These are phyloP conservation scores for Pneumocystis wakefieldiae DNA, from an alignment of 1,139 yeast species.

Conservation along the genomic window DNA sequence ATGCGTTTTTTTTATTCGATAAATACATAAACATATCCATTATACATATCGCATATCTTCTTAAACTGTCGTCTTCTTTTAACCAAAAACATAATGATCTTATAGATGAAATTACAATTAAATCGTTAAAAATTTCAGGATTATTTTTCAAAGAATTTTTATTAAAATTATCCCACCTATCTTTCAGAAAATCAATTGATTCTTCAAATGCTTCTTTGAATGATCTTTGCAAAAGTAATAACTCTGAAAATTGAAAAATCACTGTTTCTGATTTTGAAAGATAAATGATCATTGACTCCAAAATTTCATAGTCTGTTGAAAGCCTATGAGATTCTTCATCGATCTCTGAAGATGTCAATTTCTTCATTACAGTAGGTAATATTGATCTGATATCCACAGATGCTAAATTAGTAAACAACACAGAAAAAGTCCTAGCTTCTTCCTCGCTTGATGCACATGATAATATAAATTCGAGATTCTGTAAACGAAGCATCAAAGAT, in stretches of 20 bases:
- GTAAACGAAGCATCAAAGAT: background rate
- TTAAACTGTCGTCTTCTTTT: constrained; percentile 7
- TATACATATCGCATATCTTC: constrained; percentile 3
- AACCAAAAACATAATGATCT: constrained; percentile 7
- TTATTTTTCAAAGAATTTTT: background rate
- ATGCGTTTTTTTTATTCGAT: background rate
- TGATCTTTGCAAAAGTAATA: constrained; percentile 4
- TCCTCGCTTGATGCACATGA: background rate
- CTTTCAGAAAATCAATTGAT: constrained; percentile 9
- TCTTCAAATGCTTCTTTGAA: constrained; percentile 5
- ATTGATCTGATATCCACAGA: background rate
- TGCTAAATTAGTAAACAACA: background rate
- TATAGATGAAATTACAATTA: constrained; percentile 3
- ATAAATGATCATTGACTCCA: constrained; percentile 2
- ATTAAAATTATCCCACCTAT: constrained; percentile 7
- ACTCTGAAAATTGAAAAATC: constrained; percentile 1
- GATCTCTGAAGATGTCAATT: background rate
- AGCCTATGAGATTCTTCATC: background rate
- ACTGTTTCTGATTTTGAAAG: constrained; percentile 5
- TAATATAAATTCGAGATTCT: background rate
- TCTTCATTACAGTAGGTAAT: background rate
- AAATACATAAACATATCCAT: constrained; percentile 8
- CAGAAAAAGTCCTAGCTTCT: background rate
- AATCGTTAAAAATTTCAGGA: constrained; percentile 2
- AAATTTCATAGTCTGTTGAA: constrained; percentile 3